Base-by-base conservation (phyloP, 495 filamentous ascomycete species). In the Daldinia decipiens region DNA sequence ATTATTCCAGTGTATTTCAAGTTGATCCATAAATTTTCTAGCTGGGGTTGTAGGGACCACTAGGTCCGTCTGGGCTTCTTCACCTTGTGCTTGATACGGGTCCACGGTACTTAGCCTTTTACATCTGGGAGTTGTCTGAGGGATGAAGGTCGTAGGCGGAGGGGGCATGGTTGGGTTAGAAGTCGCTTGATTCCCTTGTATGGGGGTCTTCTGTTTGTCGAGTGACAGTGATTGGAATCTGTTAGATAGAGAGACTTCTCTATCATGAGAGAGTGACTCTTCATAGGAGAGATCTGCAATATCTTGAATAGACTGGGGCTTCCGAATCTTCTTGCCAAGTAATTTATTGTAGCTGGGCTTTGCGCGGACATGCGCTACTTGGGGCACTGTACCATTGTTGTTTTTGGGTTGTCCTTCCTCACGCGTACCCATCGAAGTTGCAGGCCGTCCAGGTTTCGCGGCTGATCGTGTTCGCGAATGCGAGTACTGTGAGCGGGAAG, bases 311-410 rank as follows among this genome's bases (percentile, higher is more conserved):
- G 80, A 79, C 19, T 73, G 52, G 26, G 70, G 40, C n/a, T 55
- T 59, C 21, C 78, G 73, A 21, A 79, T 34, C 63, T 72, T 79
- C 38, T 72, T 76, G 54, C 36, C 53, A 43, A 54, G 71, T 15
- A 72, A 32, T 15, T 51, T 72, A 39, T 21, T 27, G 57, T 47
- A 73, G 61, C 13, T 63, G 21, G 57, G 45, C 73, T 70, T 74
- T 71, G 76, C 72, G 76, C 67, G 64, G 53, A 64, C 65, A 62
- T 57, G 52, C 64, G 55, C 21, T 27, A 56, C 26, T 29, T 61
- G 72, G 70, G 74, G 66, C 58, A 69, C 81, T 88, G 76, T 93
- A 94, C 92, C 92, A 85, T 93, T 92, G 87, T 59, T 80, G 80
- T 73, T 70, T 80, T 68, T 21, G 38, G 36, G 8, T 51, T 58